A percentile compares a stretch with the other conserved stretches of the same genome.
These are phyloP conservation scores for Blastocystis hominis DNA, from an alignment of 352 stramenopile genomes.

Conservation along the genomic window DNA sequence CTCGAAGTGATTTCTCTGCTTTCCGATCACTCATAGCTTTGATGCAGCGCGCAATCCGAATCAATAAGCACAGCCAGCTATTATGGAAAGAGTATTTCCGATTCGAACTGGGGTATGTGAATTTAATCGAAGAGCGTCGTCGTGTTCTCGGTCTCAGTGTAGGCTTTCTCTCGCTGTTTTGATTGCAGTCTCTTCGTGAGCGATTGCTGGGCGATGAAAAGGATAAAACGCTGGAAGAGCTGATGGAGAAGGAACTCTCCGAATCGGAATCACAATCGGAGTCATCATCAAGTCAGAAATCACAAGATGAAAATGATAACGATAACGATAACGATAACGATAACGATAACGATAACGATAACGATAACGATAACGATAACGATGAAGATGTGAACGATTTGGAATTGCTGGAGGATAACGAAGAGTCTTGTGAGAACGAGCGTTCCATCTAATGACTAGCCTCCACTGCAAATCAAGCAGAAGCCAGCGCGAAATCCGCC, in stretches of 20 bases:
- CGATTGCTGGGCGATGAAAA: conserved; percentile 17
- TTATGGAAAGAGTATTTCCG: conserved; percentile 54
- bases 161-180: neutral
- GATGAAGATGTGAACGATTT: neutral
- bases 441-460: no score
- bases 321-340: neutral
- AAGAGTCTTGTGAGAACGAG: neutral
- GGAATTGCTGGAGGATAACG: neutral
- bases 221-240: neutral
- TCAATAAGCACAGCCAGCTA: conserved; percentile 50
- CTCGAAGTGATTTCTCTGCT: neutral
- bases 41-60: conserved; percentile 21
- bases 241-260: neutral
- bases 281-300: no score
- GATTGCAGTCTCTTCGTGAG: neutral
- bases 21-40: neutral
- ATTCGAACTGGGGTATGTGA: conserved; percentile 51
- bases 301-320: no score
- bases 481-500: neutral
- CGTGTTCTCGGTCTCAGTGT: conserved; percentile 34
- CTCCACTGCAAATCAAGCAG: no score
- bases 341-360: neutral
- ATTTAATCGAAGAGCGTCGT: conserved; percentile 43
- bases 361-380: neutral
- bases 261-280: neutral